Conservation (phyloP, 2,329 filamentous ascomycete genomes). For the Microdochium paspali region DNA sequence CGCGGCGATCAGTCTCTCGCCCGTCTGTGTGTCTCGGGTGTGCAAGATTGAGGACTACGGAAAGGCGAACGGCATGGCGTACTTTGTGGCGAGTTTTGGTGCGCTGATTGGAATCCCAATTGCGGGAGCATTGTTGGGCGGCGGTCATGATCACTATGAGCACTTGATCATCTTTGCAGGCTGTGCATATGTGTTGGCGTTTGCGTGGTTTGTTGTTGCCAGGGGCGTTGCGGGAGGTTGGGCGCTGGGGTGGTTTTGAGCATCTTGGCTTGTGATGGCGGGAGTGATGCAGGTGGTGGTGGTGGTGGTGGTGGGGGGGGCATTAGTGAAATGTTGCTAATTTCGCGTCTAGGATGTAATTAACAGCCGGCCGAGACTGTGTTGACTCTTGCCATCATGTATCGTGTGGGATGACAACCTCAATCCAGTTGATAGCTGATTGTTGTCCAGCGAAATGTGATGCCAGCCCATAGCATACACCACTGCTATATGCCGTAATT, state of each 20-base stretch:
- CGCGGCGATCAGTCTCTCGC: constrained; percentile 59
- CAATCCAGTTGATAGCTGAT: too few species aligned
- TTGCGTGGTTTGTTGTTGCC: constrained; percentile 16
- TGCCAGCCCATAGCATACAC: neutral
- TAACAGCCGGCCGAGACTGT: too few species aligned
- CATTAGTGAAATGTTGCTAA: too few species aligned
- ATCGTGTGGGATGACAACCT: too few species aligned
- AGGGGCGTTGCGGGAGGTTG: constrained; percentile 12
- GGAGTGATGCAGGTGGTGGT: too few species aligned
- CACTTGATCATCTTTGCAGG: constrained; percentile 45
- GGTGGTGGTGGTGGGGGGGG: too few species aligned
- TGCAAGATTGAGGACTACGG: constrained; percentile 62
- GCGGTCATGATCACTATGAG: constrained; percentile 35
- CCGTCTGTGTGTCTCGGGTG: constrained; percentile 62
- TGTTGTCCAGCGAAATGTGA: too few species aligned
- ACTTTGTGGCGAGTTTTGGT: constrained; percentile 57
- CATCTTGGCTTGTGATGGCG: too few species aligned
- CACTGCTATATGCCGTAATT: neutral
- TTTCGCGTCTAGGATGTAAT: too few species aligned
- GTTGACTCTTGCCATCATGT: too few species aligned
- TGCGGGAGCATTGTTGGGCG: constrained; percentile 40
- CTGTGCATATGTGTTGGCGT: constrained; percentile 34
- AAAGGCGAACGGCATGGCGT: constrained; percentile 59
- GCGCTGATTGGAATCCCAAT: constrained; percentile 47
- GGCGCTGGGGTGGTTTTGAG: neutral